Evolutionary conservation across 176 grass and related monocot species (phyloP), one percentile per base, ranked within the genome.

Genomic region (Phoenix dactylifera): DNA sequence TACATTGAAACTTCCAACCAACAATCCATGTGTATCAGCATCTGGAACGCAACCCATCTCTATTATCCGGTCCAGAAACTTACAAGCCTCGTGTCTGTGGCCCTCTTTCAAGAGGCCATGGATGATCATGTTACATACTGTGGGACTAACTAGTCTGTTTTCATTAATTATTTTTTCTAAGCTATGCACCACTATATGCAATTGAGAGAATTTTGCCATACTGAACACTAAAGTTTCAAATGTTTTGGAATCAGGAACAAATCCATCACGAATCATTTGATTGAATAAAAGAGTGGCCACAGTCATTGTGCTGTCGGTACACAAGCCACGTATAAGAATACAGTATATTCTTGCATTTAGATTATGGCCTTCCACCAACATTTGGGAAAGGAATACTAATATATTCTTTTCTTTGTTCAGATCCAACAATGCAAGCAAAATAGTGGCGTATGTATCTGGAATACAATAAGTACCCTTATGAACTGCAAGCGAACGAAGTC

Each of bases 31-130:
- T 62, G 85, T 83, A 54, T 54, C 58, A 26, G 79, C 70, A 73
- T 88, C 79, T 69, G 85, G 85, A 24, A 88, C 79, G 75, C 79
- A 83, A 6, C 85, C 75, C 32, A 76, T 88, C 24, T 88, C 85
- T 24, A 88, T 59, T 75, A 83, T 88, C 68, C 68, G 76, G 70
- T 88, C 85, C 20, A 88, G 61, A 69, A 88, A 88, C 50, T 76
- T 88, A 25, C 65, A 62, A 18, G 83, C 78, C 56, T 74, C 83
- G 26, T 30, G 51, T 61, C 81, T 77, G 55, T 66, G 68, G 22
- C 83, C 83, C 77, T 81, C 83, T 77, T 86, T 81, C 51, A 81
- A 55, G 60, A 87, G 79, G 10, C 75, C 67, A 35, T 74, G 82
- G 59, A 87, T 82, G 57, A 87, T 66, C 54, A 73, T 54, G 35